Evolutionary conservation across 129 eudicot genomes (phyloP), one percentile per base, ranked within the genome.

Genomic region (Centaurea solstitialis): DNA sequence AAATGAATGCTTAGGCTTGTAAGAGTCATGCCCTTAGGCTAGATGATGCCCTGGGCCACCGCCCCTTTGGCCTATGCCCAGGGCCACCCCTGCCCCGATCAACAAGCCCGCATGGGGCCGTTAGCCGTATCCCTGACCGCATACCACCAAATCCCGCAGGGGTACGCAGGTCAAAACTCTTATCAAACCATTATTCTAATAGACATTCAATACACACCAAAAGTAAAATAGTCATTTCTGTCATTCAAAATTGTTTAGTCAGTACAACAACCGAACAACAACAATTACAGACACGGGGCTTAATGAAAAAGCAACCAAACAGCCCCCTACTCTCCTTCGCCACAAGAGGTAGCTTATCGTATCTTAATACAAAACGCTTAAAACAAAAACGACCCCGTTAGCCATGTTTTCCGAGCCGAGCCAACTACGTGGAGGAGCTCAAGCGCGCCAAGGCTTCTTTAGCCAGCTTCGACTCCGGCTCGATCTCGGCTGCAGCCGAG

Each of bases 371-470:
- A 43, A 47, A 47, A 47, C 15, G n/a, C 21, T 50, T 57, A 57
- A 6, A 6, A 2, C n/a, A n/a, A 5, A 57, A 57, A 57, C 65
- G 65, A 53, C 62, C 2, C 17, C 21, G 62, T 53, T 43, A 43
- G 37, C 37, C 5, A 33, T 33, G 30, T 33, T 3, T 33, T 33
- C n/a, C n/a, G n/a, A n/a, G n/a, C n/a, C 3, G 2, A 9, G 18
- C 11, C 7, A 4, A 12, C 57, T n/a, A 30, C 0, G 47, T 18
- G 9, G 91, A 86, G 9, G 91, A 86, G 45, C 80, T 64, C 84
- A 93, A 79, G 0, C 94, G 94, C 41, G 30, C 84, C 70, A 93
- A 20, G 0, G 86, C 98, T 23, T 83, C 79, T 35, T n/a, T 76
- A 73, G 97, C 97, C 62, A 5, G 4, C 5, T 28, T 69, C 15